phyloP scores from a whole-genome alignment of 2,329 filamentous ascomycete species.

The Ophiostoma quercus region DNA sequence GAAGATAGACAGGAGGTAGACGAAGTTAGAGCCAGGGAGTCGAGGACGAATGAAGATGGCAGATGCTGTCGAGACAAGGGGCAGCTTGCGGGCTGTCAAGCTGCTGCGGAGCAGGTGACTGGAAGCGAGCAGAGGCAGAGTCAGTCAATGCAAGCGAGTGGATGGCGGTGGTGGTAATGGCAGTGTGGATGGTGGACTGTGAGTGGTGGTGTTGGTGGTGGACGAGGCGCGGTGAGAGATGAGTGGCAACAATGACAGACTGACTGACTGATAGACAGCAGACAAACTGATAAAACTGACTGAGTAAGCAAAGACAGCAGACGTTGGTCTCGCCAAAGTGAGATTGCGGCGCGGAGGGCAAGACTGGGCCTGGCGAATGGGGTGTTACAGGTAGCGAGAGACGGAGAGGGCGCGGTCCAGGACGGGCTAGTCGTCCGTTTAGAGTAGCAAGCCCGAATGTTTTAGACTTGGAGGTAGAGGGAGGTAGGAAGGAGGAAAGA shows the following conservation, averaged over 20 bases:
- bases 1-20: not conserved
- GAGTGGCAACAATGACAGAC: not conserved
- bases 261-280: not conserved
- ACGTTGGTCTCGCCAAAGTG: conserved; percentile 18
- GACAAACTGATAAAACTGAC: not conserved
- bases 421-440: conserved; percentile 19
- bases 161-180: not conserved
- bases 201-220: not conserved
- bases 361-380: conserved; percentile 25
- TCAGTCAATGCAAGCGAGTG: conserved; percentile 16
- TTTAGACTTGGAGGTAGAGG: not conserved
- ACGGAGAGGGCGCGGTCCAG: conserved; percentile 15
- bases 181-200: not conserved
- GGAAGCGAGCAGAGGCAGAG: not conserved
- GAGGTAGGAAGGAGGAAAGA: not conserved
- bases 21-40: not conserved
- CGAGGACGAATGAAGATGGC: not conserved
- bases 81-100: not conserved
- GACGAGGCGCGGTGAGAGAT: not conserved
- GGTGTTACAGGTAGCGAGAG: conserved; percentile 29
- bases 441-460: conserved; percentile 19
- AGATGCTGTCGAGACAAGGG: conserved; percentile 7
- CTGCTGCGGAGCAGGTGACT: conserved; percentile 14
- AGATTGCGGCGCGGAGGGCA: conserved; percentile 18
- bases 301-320: conserved; percentile 14